Evolutionary conservation across 768 basidiomycete genomes (phyloP), one percentile per base, ranked within the genome.

Genomic region (Piloderma croceum): DNA sequence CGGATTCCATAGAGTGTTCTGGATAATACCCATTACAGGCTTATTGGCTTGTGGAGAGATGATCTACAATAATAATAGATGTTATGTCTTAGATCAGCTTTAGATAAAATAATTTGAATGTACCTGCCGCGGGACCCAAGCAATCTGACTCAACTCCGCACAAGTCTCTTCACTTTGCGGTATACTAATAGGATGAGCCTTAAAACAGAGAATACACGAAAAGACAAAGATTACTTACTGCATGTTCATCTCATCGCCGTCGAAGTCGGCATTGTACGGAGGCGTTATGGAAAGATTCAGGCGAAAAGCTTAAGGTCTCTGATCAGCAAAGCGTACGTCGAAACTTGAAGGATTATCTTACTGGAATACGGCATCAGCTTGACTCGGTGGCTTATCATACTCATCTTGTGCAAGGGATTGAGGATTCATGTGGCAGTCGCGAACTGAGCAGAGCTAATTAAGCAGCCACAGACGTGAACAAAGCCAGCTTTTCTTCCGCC

Each of bases 191-290:
- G 23, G 44, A n/a, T 15, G n/a, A n/a, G n/a, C n/a, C n/a, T n/a
- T n/a, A n/a, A n/a, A n/a, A n/a, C n/a, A n/a, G n/a, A n/a, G n/a
- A n/a, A n/a, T n/a, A n/a, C n/a, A n/a, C n/a, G n/a, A n/a, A n/a
- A n/a, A n/a, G n/a, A n/a, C n/a, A n/a, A n/a, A n/a, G n/a, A n/a
- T 40, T n/a, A 82, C 89, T 36, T 76, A 94, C 91, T 98, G 96
- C 86, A 98, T 89, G 68, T 99, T 98, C 96, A 98, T 99, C 62
- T 99, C 96, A 56, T 98, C 96, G 50, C 96, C 96, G 57, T 98
- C 96, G 65, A 98, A 99, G 67, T 99, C 96, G 59, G 96, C 96
- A 54, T 99, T 98, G 67, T 99, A 98, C 1, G 96, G 96, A 25
- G 94, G 90, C 9, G 92, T 97, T n/a, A n/a, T 94, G 41, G 96